Evolutionary conservation across 108 stramenopile genomes (phyloP).

Genomic region (Aurantiochytrium sp.): DNA sequence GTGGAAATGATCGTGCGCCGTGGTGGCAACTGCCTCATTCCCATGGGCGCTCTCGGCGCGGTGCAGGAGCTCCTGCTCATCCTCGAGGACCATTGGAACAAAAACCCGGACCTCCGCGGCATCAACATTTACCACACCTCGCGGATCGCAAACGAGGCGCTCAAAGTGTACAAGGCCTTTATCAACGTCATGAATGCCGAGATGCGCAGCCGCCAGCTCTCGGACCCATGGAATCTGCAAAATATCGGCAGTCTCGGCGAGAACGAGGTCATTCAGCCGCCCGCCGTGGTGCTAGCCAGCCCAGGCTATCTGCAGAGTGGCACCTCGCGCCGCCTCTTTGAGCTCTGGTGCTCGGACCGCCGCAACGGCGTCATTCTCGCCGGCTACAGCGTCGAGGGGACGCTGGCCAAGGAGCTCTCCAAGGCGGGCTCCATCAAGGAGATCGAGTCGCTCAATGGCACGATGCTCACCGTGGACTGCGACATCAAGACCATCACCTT

Average conservation of each 20-base stretch:
- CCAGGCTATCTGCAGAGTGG: slow-evolving; percentile 98
- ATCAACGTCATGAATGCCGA: slow-evolving; percentile 89
- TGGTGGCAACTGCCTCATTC: slow-evolving; percentile 90
- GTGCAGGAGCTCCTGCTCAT: slow-evolving; percentile 95
- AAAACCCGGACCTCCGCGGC: slow-evolving; percentile 82
- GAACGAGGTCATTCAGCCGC: slow-evolving; percentile 79
- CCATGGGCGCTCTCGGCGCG: slow-evolving; percentile 92
- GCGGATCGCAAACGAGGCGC: slow-evolving; percentile 79
- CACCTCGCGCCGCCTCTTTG: slow-evolving; percentile 87
- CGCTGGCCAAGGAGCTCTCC: slow-evolving; percentile 86
- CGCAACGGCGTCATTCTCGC: slow-evolving; percentile 94
- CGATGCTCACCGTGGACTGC: slow-evolving; percentile 73
- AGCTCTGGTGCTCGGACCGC: slow-evolving; percentile 90
- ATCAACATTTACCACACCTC: slow-evolving; percentile 92
- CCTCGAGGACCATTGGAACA: slow-evolving; percentile 95
- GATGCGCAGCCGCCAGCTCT: slow-evolving; percentile 72
- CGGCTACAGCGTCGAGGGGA: slow-evolving; percentile 96
- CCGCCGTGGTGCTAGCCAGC: slow-evolving; percentile 89
- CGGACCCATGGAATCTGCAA: slow-evolving; percentile 83
- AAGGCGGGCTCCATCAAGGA: slow-evolving; percentile 81
- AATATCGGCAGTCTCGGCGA: slow-evolving; percentile 78
- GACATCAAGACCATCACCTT: slow-evolving; percentile 91
- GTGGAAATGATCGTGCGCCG: slow-evolving; percentile 77
- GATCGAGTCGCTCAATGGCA: slow-evolving; percentile 84
- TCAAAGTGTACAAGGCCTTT: slow-evolving; percentile 97